Percentiles rank a stretch among this genome's conserved stretches.
Evolutionary conservation across 768 basidiomycete species (phyloP).

Genomic region (Hericium rajendrae): DNA sequence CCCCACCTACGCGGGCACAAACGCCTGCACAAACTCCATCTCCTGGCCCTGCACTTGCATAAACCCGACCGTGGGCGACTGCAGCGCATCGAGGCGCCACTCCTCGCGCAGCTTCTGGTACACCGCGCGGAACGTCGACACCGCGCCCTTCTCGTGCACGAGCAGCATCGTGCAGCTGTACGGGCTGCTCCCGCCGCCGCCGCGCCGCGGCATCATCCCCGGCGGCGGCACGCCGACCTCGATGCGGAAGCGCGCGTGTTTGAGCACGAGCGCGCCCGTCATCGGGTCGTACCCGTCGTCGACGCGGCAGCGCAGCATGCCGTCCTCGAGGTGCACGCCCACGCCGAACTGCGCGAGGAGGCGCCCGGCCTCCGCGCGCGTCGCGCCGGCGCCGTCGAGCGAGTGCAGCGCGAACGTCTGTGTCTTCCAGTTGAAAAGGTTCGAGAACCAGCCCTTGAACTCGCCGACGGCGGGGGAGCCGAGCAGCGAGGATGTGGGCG

Average conservation of each 20-base stretch:
- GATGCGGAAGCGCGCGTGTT: slow-evolving; percentile 75
- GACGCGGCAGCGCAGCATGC: slow-evolving; percentile 41
- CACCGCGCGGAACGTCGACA: slow-evolving; percentile 73
- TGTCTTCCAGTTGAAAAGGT: slow-evolving; percentile 86
- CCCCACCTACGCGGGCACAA: not conserved
- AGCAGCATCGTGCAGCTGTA: slow-evolving; percentile 63
- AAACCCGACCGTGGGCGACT: slow-evolving; percentile 6
- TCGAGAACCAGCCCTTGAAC: slow-evolving; percentile 92
- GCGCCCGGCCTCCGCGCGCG: slow-evolving; percentile 53
- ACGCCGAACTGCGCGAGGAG: slow-evolving; percentile 62
- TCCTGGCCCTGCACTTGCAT: not conserved
- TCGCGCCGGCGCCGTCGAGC: slow-evolving; percentile 41
- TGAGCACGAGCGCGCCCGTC: slow-evolving; percentile 40
- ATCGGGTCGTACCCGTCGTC: slow-evolving; percentile 36
- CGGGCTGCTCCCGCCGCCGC: slow-evolving; percentile 19
- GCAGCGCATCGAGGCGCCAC: slow-evolving; percentile 39
- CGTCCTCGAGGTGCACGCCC: slow-evolving; percentile 44
- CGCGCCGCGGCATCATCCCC: slow-evolving; percentile 9
- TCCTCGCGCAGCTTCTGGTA: slow-evolving; percentile 64
- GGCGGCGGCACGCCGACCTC: slow-evolving; percentile 45
- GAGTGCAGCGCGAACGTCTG: slow-evolving; percentile 50
- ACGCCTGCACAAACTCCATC: not conserved
- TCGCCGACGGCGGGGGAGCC: slow-evolving; percentile 72
- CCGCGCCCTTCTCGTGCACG: slow-evolving; percentile 84
- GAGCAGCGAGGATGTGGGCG: slow-evolving; percentile 28